Evolutionary conservation across 139 green algal genomes (phyloP), one percentile per base, ranked within the genome.

Genomic region (Coelastrella sp.): DNA sequence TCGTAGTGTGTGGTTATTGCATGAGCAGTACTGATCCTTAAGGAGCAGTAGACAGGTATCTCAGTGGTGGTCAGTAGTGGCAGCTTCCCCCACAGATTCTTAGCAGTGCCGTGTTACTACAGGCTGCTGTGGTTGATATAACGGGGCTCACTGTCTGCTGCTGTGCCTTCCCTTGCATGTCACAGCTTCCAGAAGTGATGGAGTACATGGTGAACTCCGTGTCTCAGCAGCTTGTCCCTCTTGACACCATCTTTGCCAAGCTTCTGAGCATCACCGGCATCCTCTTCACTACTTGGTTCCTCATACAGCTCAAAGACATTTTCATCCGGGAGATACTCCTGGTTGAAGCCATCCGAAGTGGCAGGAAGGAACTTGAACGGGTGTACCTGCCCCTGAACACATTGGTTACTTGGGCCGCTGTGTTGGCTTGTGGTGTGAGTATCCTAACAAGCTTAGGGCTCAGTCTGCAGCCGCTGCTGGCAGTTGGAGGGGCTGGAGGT

Each of bases 401-500:
- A 61, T 57, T 93, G n/a, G 59, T 91, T 5, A 93, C 80, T 56
- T 93, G 90, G 90, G 87, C 89, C 12, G 81, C 90, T 9, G 24
- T 82, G 6, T 20, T 93, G 61, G 81, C 66, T 0, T 61, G 57
- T 15, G 81, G 8, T 0, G 7, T 85, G 9, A 78, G 78, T 63
- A 57, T 93, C 58, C 78, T 57, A n/a, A 59, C 8, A 22, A 63
- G 27, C 4, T 49, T 91, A 73, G 90, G 90, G 49, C 6, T 93
- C 1, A 89, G 87, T 65, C 63, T 93, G 61, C 75, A 89, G 86
- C 90, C 90, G 58, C 8, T 91, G 60, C 86, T 93, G 73, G 90
- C 90, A 10, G 90, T 93, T 27, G 90, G 90, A 56, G 90, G 90
- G 7, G 90, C 90, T 57, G 89, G 90, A 72, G 86, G 86, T 25